phyloP scores from a whole-genome alignment of 2,329 filamentous ascomycete species.

The Phyllosticta citriasiana region DNA sequence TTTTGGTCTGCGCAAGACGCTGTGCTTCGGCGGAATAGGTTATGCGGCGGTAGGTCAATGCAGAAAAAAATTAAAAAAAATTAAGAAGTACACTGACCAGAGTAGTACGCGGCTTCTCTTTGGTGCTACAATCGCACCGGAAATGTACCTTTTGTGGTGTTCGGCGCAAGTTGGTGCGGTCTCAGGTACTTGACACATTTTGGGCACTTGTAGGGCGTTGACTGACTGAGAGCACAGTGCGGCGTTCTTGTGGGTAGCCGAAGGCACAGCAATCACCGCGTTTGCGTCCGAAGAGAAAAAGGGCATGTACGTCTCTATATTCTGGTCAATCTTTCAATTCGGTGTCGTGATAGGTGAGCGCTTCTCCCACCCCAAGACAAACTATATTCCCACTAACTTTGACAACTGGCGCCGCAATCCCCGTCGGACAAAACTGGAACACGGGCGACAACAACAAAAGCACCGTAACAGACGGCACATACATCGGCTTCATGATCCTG shows the following conservation, averaged over 20 bases:
- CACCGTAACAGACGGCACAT: background rate
- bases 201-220: background rate
- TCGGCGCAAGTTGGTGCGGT: too few relatives aligned
- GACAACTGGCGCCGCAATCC: background rate
- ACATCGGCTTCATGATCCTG: slow-evolving; percentile 3
- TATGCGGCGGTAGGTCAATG: background rate
- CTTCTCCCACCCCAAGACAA: background rate
- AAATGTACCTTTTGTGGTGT: background rate
- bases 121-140: background rate
- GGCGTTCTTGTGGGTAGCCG: background rate
- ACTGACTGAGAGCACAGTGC: background rate
- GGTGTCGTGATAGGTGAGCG: background rate
- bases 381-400: too few relatives aligned
- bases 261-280: background rate
- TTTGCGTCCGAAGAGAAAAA: background rate
- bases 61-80: background rate
- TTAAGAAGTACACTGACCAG: background rate
- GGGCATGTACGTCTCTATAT: background rate
- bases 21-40: background rate
- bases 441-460: background rate
- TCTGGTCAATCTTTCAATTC: background rate
- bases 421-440: background rate
- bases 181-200: background rate
- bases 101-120: background rate
- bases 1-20: background rate